These are phyloP conservation scores for Sequoia sempervirens DNA, from an alignment of 75 land plant genomes.

Conservation along the genomic window DNA sequence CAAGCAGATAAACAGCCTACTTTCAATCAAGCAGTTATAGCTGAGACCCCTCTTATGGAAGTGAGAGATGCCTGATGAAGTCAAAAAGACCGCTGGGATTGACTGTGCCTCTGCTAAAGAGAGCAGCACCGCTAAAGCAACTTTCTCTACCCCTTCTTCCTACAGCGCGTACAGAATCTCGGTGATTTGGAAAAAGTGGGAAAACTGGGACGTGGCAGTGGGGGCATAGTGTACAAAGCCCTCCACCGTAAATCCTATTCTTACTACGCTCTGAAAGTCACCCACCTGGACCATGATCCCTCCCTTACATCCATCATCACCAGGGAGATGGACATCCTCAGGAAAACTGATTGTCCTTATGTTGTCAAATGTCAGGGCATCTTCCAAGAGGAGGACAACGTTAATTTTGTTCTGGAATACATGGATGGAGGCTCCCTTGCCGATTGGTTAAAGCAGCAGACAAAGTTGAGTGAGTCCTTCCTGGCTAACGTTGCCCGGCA, in stretches of 20 bases:
- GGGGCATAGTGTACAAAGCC: conserved; percentile 69
- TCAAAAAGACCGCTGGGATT: too few relatives aligned
- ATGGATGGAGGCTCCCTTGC: too few relatives aligned
- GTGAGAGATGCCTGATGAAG: too few relatives aligned
- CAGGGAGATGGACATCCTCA: too few relatives aligned
- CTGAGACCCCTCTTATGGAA: too few relatives aligned
- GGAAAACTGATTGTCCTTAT: too few relatives aligned
- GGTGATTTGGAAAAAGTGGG: conserved; percentile 28
- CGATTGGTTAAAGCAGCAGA: background rate
- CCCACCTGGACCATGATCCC: conserved; percentile 28
- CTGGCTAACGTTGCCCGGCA: conserved; percentile 29
- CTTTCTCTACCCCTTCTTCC: conserved; percentile 17
- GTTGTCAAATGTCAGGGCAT: too few relatives aligned
- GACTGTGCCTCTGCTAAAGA: too few relatives aligned
- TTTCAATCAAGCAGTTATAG: too few relatives aligned
- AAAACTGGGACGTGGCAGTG: conserved; percentile 56
- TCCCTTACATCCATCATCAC: conserved; percentile 25
- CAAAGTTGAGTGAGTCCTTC: conserved; percentile 20
- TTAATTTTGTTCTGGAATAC: too few relatives aligned
- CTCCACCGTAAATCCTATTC: conserved; percentile 44
- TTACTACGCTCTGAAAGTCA: conserved; percentile 17
- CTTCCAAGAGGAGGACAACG: too few relatives aligned
- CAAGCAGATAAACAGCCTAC: too few relatives aligned
- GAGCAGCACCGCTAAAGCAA: background rate
- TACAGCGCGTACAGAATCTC: background rate